Percentiles rank a stretch among this genome's conserved stretches.
Conservation (phyloP, 169 alveolate genomes). For the Plasmodium fragile region DNA sequence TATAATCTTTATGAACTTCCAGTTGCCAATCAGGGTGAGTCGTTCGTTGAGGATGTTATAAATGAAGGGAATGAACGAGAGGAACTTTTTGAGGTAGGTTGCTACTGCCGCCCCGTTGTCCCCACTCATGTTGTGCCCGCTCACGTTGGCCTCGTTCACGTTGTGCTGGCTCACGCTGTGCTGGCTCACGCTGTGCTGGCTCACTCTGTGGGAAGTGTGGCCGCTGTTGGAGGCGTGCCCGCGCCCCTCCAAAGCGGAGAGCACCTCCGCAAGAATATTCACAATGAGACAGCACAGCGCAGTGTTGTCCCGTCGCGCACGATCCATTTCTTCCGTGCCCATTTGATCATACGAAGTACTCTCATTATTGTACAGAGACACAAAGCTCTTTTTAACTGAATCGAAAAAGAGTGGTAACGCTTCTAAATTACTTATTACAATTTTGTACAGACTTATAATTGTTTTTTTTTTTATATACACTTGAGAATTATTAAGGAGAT, state of each 20-base stretch:
- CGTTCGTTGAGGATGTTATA: conserved; percentile 42
- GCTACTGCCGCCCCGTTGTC: not conserved
- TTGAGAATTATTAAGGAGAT: conserved; percentile 26
- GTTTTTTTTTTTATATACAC: conserved; percentile 36
- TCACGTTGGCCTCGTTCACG: not conserved
- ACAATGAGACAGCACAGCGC: conserved; percentile 35
- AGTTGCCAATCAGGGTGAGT: conserved; percentile 28
- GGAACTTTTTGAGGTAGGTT: conserved; percentile 19
- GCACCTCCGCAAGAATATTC: conserved; percentile 42
- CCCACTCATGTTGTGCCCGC: not conserved
- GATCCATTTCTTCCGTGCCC: not conserved
- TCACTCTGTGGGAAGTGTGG: no score
- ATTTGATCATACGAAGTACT: conserved; percentile 17
- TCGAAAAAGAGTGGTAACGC: conserved; percentile 28
- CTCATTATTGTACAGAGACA: conserved; percentile 20
- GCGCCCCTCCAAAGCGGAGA: conserved; percentile 7
- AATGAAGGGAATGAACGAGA: conserved; percentile 35
- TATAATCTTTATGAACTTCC: conserved; percentile 40
- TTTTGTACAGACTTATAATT: conserved; percentile 26
- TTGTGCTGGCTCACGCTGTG: no score
- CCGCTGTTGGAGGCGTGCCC: no score
- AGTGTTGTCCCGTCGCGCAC: conserved; percentile 14
- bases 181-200: no score
- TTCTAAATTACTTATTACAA: conserved; percentile 26
- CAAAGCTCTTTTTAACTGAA: conserved; percentile 17